A percentile compares a stretch with the other conserved stretches of the same genome.
Evolutionary conservation across 2,329 filamentous ascomycete species (phyloP).

Genomic region (Hirsutella thompsonii): DNA sequence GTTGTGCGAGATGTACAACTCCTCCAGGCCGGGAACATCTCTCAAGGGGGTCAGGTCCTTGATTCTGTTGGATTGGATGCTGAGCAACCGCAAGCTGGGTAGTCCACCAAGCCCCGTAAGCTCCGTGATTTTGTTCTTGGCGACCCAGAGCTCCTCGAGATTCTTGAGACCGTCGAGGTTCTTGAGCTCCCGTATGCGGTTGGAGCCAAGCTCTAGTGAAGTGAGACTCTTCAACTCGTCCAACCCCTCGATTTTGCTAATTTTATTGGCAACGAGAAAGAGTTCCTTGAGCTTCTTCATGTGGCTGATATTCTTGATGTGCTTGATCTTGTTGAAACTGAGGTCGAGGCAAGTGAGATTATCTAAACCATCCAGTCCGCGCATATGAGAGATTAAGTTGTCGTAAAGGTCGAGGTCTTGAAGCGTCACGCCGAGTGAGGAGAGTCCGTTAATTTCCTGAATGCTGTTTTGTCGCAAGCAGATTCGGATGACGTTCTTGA

Average conservation of each 20-base stretch:
- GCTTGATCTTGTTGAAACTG: conserved; percentile 98
- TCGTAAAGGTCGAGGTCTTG: conserved; percentile 91
- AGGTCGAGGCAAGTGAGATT: conserved; percentile 73
- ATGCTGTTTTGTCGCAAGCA: conserved; percentile 92
- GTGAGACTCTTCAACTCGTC: conserved; percentile 61
- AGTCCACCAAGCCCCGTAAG: conserved; percentile 66
- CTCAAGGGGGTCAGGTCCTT: conserved; percentile 63
- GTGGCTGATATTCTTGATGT: conserved; percentile 80
- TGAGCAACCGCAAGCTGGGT: conserved; percentile 71
- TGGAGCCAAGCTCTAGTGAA: conserved; percentile 84
- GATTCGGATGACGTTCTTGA: conserved; percentile 60
- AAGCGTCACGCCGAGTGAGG: conserved; percentile 50
- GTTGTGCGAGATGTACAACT: conserved; percentile 94
- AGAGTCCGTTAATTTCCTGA: conserved; percentile 63
- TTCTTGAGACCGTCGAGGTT: conserved; percentile 67
- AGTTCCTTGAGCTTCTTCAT: conserved; percentile 68
- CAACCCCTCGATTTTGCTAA: conserved; percentile 73
- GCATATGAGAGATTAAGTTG: conserved; percentile 81
- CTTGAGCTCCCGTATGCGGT: conserved; percentile 78
- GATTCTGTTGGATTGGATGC: conserved; percentile 91
- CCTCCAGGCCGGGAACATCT: conserved; percentile 65
- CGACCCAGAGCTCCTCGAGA: conserved; percentile 85
- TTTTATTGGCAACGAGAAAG: conserved; percentile 92
- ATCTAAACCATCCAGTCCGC: conserved; percentile 65
- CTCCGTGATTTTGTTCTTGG: conserved; percentile 90